Percentiles rank a stretch among this genome's conserved stretches.
These are phyloP conservation scores for Sphaerosporella brunnea DNA, from an alignment of 495 filamentous ascomycete genomes.

Conservation along the genomic window DNA sequence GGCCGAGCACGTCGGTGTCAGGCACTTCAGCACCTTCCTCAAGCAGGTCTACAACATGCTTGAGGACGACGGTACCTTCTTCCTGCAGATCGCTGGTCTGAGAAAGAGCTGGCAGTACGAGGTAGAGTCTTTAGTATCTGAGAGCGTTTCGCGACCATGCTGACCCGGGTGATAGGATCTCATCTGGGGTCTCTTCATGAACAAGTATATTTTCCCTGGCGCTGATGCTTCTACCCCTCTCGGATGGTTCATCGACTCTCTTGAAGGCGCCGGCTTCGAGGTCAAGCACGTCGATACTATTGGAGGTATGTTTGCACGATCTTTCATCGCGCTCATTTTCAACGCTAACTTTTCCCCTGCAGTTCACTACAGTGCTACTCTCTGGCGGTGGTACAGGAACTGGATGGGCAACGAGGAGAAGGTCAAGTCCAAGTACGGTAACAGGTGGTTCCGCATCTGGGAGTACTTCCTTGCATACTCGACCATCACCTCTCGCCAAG, in stretches of 20 bases:
- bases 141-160: no score
- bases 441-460: constrained; percentile 95
- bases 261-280: constrained; percentile 64
- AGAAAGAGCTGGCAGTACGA: constrained; percentile 77
- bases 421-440: constrained; percentile 87
- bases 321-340: background rate
- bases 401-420: constrained; percentile 94
- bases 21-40: constrained; percentile 49
- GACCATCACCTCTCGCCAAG: constrained; percentile 86
- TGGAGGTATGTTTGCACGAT: constrained; percentile 3
- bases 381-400: constrained; percentile 98
- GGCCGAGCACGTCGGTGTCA: constrained; percentile 77
- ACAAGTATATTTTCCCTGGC: constrained; percentile 81
- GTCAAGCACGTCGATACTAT: constrained; percentile 37
- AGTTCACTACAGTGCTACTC: constrained; percentile 90
- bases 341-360: constrained; percentile 54
- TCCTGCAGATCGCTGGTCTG: constrained; percentile 68
- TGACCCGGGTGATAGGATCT: constrained; percentile 7
- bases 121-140: no score
- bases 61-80: constrained; percentile 68
- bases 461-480: constrained; percentile 92
- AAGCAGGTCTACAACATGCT: constrained; percentile 69
- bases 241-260: constrained; percentile 46
- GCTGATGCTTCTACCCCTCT: constrained; percentile 73
- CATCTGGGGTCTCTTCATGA: constrained; percentile 58